Evolutionary conservation across 345 rosid species (phyloP).

Genomic region (Theobroma cacao): DNA sequence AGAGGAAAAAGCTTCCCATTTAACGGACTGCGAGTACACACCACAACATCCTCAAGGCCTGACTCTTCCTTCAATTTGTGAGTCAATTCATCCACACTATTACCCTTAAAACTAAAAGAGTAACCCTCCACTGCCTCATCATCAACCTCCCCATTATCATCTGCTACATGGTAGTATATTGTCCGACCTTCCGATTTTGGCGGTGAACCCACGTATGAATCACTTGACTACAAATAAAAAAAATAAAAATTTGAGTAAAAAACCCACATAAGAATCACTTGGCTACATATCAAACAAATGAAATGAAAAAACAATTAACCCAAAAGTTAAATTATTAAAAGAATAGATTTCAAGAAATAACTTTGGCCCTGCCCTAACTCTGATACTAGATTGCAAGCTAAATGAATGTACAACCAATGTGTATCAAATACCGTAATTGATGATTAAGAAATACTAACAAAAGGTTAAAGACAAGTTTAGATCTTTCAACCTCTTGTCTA

Average conservation of each 20-base stretch:
- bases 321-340: not conserved
- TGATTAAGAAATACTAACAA: not conserved
- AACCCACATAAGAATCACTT: constrained; percentile 47
- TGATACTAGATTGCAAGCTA: not conserved
- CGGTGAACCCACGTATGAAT: constrained; percentile 57
- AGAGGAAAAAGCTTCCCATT: constrained; percentile 83
- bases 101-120: constrained; percentile 74
- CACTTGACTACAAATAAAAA: constrained; percentile 49
- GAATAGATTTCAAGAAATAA: not conserved
- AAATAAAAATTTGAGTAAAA: not conserved
- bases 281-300: constrained; percentile 37
- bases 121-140: constrained; percentile 55
- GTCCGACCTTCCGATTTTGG: constrained; percentile 82
- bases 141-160: constrained; percentile 68
- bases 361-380: not conserved
- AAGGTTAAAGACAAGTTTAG: not conserved
- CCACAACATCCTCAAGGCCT: constrained; percentile 58
- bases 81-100: constrained; percentile 67
- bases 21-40: constrained; percentile 87
- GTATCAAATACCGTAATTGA: not conserved
- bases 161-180: constrained; percentile 76
- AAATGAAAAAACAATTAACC: not conserved
- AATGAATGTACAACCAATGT: not conserved
- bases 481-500: constrained; percentile 63
- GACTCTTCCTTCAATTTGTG: constrained; percentile 69